Conservation (phyloP, 495 filamentous ascomycete species). For the Haplographium delicatum region DNA sequence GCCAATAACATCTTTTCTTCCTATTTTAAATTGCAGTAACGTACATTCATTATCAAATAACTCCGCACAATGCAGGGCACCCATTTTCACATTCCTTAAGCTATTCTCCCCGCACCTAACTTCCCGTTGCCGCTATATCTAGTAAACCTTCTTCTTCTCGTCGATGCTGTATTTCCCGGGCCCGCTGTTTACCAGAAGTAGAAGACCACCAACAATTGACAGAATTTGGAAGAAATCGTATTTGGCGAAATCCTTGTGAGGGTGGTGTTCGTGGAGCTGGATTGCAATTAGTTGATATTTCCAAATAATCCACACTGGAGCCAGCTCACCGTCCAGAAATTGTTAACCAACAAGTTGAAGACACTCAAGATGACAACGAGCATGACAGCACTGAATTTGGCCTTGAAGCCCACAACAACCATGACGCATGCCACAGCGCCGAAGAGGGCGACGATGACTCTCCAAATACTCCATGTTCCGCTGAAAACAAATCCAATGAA, state of each 20-base stretch:
- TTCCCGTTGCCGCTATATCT: slow-evolving; percentile 1
- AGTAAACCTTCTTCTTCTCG: slow-evolving; percentile 99
- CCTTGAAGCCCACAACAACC: slow-evolving; percentile 99
- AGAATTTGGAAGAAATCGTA: slow-evolving; percentile 99
- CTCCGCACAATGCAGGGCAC: slow-evolving; percentile 22
- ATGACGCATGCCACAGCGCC: slow-evolving; percentile 92
- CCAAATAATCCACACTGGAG: background rate
- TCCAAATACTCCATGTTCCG: slow-evolving; percentile 83
- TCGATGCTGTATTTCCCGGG: slow-evolving; percentile 96
- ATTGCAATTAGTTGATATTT: slow-evolving; percentile 17
- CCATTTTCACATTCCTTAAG: slow-evolving; percentile 20
- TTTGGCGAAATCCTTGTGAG: slow-evolving; percentile 99
- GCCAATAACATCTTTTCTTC: background rate
- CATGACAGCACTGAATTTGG: slow-evolving; percentile 94
- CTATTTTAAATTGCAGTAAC: slow-evolving; percentile 9
- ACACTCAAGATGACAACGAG: slow-evolving; percentile 90
- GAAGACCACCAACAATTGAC: slow-evolving; percentile 93
- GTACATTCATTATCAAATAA: slow-evolving; percentile 7
- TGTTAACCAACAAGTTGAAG: slow-evolving; percentile 97
- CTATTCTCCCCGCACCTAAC: background rate
- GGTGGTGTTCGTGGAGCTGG: slow-evolving; percentile 95
- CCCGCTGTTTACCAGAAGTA: slow-evolving; percentile 96
- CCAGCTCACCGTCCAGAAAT: slow-evolving; percentile 94
- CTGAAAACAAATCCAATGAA: slow-evolving; percentile 96
- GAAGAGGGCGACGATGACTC: slow-evolving; percentile 73